phyloP scores from a whole-genome alignment of 495 filamentous ascomycete genomes.

The Neurospora sp. region DNA sequence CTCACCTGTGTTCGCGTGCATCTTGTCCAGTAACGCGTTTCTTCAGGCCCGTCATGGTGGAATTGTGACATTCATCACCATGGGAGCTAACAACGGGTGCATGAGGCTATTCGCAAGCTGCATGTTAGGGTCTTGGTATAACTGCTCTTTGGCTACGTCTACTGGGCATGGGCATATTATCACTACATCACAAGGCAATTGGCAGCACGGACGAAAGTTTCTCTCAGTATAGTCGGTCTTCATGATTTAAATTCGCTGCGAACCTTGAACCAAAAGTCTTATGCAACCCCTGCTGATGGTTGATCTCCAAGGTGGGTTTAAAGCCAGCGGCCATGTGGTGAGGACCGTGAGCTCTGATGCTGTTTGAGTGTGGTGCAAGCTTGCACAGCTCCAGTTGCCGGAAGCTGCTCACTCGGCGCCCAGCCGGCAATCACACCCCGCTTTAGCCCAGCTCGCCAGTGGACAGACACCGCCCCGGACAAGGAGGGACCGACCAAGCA shows the following conservation, averaged over 20 bases:
- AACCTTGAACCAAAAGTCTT: not conserved
- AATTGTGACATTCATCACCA: not conserved
- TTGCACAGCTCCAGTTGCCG: not conserved
- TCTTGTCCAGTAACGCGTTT: not conserved
- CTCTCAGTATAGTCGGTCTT: not conserved
- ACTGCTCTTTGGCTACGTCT: not conserved
- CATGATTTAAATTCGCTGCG: not conserved
- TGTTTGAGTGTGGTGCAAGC: not conserved
- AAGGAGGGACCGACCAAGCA: not conserved
- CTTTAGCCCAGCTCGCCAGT: not conserved
- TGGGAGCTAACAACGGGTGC: not conserved
- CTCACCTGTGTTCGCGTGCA: not conserved
- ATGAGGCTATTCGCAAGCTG: not conserved
- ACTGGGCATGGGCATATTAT: not conserved
- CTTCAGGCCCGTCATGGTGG: not conserved
- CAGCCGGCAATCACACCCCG: not conserved
- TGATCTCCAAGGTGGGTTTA: not conserved
- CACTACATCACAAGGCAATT: not conserved
- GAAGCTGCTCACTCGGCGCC: not conserved
- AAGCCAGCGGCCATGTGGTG: not conserved
- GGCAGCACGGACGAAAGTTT: not conserved
- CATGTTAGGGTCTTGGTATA: not conserved
- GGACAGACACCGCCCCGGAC: not conserved
- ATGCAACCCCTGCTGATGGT: not conserved
- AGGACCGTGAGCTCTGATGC: not conserved